Base-by-base conservation (phyloP, 148 eudicot genomes). In the Vaccinium vitisidaea region DNA sequence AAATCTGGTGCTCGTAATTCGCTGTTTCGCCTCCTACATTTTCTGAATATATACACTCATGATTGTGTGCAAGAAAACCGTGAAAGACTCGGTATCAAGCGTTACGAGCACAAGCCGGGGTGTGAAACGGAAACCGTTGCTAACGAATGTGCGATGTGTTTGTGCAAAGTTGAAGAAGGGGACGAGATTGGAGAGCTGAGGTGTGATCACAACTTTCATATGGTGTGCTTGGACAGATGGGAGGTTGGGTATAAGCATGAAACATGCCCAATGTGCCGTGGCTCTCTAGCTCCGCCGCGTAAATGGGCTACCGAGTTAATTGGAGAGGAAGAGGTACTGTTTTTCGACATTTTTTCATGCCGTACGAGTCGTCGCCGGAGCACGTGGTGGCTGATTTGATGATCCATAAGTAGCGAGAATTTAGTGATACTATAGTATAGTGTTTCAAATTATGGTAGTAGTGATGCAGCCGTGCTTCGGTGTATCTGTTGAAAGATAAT, bases 311-410 rank as follows among this genome's bases (percentile, higher is more conserved):
- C 39, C 39, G 39, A 69, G 39, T 6, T 27, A 14, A 5, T 69
- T 4, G 74, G 39, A 27, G 74, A 69, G 25, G 74, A 69, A 13
- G 18, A 63, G 23, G 30, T 27, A 39, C 0, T 27, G 14, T 69
- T 69, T 27, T 27, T 27, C 39, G 6, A 69, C 16, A 7, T 69
- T 3, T 27, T 69, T 69, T 69, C 74, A 0, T 3, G 74, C 74
- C 36, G 6, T 1, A 8, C 74, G 2, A 27, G 74, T 27, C 39
- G 74, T 69, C 74, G 39, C 18, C 74, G 39, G 74, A 69, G 39
- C 74, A 69, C 39, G 12, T 69, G 74, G 74, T 69, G 74, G 74
- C 74, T 69, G 74, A 27, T 69, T 27, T 67, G 39, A 67, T 32
- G 36, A 32, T 32, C 36, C 36, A 1, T 32, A 32, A 32, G 36